These are phyloP conservation scores for Acanthamoeba sp. DNA, from an alignment of 208 protist species.

Conservation along the genomic window DNA sequence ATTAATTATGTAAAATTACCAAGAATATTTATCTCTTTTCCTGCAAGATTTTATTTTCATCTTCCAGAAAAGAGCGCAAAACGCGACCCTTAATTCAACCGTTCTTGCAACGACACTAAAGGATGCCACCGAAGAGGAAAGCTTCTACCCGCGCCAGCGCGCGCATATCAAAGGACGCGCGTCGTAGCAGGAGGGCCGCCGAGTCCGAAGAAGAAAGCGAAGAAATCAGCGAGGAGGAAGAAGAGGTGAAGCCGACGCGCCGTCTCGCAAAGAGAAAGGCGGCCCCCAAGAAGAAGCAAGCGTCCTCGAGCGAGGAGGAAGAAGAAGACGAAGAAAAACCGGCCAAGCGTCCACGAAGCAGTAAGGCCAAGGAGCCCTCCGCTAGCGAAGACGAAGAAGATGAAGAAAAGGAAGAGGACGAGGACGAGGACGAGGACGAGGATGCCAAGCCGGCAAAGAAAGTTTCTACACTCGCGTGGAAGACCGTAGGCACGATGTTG, in stretches of 20 bases:
- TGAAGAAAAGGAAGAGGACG: not conserved
- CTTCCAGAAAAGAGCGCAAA: too few species aligned
- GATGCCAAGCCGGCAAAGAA: not conserved
- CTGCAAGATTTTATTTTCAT: too few species aligned
- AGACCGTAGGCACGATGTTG: not conserved
- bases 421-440: not conserved
- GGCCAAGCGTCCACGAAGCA: not conserved
- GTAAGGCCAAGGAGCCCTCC: not conserved
- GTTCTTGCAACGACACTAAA: too few species aligned
- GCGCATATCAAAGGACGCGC: not conserved
- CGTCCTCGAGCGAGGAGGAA: not conserved
- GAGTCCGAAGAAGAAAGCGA: not conserved
- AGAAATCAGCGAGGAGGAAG: not conserved
- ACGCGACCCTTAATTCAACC: too few species aligned
- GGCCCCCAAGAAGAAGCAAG: not conserved
- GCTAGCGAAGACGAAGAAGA: constrained; percentile 1
- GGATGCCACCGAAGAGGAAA: not conserved
- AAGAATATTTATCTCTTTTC: too few species aligned
- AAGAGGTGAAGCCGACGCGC: not conserved
- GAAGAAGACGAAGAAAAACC: constrained; percentile 37
- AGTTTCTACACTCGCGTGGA: not conserved
- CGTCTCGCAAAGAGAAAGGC: not conserved
- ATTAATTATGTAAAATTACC: too few species aligned
- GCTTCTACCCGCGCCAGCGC: not conserved
- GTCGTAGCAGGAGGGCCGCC: not conserved